Percentiles rank a stretch among this genome's conserved stretches.
Conservation (phyloP, 768 basidiomycete genomes). For the Rhizopogon vesiculosus region DNA sequence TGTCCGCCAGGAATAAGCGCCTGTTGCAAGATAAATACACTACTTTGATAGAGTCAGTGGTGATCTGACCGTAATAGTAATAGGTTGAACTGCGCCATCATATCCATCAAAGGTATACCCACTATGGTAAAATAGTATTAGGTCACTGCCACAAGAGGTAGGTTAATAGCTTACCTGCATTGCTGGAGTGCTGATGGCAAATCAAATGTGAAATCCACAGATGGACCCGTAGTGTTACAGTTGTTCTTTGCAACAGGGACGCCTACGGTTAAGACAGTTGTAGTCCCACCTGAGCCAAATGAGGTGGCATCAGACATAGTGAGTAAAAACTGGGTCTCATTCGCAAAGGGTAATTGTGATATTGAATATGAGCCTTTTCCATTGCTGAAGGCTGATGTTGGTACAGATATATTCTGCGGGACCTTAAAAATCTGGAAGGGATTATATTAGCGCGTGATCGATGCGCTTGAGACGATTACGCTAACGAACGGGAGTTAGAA, state of each 20-base stretch:
- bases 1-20: constrained; percentile 63
- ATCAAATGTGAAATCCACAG: constrained; percentile 41
- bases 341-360: constrained; percentile 36
- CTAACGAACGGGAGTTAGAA: constrained; percentile 47
- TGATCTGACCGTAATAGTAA: constrained; percentile 45
- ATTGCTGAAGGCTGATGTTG: constrained; percentile 47
- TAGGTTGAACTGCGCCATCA: constrained; percentile 41
- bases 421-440: constrained; percentile 44
- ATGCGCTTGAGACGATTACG: not conserved
- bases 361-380: constrained; percentile 49
- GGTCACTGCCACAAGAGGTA: not conserved
- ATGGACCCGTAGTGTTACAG: constrained; percentile 48
- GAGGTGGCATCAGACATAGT: constrained; percentile 73
- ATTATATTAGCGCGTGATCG: constrained; percentile 3
- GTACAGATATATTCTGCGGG: constrained; percentile 51
- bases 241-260: constrained; percentile 31
- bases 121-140: constrained; percentile 24
- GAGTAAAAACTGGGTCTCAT: constrained; percentile 40
- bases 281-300: constrained; percentile 61
- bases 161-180: constrained; percentile 43
- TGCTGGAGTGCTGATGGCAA: constrained; percentile 52
- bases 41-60: not conserved
- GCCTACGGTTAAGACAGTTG: constrained; percentile 44
- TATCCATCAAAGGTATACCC: constrained; percentile 45
- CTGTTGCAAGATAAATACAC: constrained; percentile 24